Conservation (phyloP, 768 basidiomycete genomes). For the Termitomyces bulborhizus region DNA sequence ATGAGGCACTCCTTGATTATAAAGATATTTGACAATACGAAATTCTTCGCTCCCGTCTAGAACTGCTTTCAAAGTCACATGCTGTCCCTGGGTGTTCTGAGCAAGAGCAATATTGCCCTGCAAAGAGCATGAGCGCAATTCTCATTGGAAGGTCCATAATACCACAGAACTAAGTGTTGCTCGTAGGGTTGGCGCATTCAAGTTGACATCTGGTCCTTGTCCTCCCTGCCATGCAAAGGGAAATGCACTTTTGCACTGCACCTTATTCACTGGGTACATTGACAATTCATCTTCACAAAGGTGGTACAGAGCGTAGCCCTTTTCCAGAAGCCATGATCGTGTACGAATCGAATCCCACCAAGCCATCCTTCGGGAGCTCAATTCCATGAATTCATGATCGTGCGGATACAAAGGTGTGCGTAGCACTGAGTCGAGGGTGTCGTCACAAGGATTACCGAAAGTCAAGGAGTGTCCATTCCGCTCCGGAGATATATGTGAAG, state of each 20-base stretch:
- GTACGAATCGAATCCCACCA: neutral
- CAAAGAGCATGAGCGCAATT: neutral
- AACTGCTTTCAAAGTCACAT: neutral
- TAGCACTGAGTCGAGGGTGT: neutral
- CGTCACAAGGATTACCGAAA: too few species aligned
- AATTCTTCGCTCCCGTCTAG: neutral
- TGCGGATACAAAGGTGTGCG: neutral
- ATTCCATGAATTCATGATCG: neutral
- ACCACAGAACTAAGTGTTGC: neutral
- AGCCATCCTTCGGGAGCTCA: neutral
- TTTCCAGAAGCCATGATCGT: neutral
- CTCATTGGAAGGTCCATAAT: neutral
- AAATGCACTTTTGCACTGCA: neutral
- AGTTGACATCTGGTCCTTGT: neutral
- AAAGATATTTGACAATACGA: neutral
- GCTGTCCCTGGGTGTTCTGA: constrained; percentile 1
- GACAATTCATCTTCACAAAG: too few species aligned
- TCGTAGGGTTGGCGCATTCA: too few species aligned
- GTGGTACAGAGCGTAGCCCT: constrained; percentile 1
- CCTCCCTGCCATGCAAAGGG: neutral
- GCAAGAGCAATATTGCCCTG: neutral
- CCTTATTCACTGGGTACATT: neutral
- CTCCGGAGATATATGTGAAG: too few species aligned
- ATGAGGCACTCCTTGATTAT: neutral
- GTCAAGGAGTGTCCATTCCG: too few species aligned